These are phyloP conservation scores for Alternaria burnsii DNA, from an alignment of 2,329 filamentous ascomycete genomes.

Conservation along the genomic window DNA sequence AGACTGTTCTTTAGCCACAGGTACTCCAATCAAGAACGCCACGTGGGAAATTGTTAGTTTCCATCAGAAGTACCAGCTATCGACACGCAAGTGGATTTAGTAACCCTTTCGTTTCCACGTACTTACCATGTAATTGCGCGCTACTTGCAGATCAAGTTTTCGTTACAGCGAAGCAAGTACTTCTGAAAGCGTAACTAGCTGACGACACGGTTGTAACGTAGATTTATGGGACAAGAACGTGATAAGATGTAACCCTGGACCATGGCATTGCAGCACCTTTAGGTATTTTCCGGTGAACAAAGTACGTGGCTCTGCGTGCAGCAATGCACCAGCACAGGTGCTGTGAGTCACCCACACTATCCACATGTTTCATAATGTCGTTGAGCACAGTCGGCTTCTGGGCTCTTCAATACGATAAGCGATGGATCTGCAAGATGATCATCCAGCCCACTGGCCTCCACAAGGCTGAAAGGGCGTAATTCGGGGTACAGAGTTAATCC, in stretches of 20 bases:
- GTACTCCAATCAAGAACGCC: neutral
- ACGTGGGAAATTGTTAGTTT: too few species aligned
- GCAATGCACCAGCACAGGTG: neutral
- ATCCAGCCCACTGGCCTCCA: conserved; percentile 3
- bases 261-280: neutral
- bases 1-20: neutral
- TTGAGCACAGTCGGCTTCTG: conserved; percentile 1
- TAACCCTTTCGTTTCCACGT: neutral
- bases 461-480: neutral
- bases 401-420: conserved; percentile 1
- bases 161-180: neutral
- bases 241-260: too few species aligned
- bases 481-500: neutral
- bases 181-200: neutral
- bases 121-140: too few species aligned
- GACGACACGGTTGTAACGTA: neutral
- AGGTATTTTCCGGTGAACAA: neutral
- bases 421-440: conserved; percentile 5
- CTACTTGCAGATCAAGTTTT: neutral
- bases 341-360: neutral
- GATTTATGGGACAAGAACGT: too few species aligned
- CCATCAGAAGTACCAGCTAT: neutral
- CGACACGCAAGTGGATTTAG: neutral
- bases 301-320: neutral
- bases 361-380: neutral